Percentiles rank a stretch among this genome's conserved stretches.
phyloP scores from a whole-genome alignment of 768 basidiomycete genomes.

The Pleurotus sapidus region DNA sequence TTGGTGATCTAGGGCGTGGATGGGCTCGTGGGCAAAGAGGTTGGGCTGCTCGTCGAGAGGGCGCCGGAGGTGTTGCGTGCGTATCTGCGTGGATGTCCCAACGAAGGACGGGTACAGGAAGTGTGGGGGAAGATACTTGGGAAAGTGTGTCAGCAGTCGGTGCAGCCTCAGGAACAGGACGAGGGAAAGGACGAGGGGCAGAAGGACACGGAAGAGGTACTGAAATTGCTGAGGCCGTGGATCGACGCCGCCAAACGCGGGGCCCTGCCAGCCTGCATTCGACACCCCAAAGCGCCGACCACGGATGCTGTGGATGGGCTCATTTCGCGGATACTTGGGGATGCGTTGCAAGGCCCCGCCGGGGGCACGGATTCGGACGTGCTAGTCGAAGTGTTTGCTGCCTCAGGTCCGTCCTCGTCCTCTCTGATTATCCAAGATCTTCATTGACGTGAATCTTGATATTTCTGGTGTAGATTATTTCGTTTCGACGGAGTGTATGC shows the following conservation, averaged over 20 bases:
- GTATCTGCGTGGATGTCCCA: constrained; percentile 47
- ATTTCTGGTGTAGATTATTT: constrained; percentile 26
- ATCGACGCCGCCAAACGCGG: constrained; percentile 37
- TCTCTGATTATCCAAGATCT: too few species aligned
- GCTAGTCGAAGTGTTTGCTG: constrained; percentile 35
- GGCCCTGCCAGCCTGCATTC: constrained; percentile 42
- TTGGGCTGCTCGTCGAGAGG: constrained; percentile 33
- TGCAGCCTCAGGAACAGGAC: too few species aligned
- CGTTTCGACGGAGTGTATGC: constrained; percentile 29
- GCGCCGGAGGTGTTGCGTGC: constrained; percentile 45
- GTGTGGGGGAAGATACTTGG: constrained; percentile 53
- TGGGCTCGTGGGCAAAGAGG: constrained; percentile 32
- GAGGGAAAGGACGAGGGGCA: constrained; percentile 4
- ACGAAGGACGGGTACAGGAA: constrained; percentile 22
- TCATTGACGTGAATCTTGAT: too few species aligned
- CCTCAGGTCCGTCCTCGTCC: constrained; percentile 33
- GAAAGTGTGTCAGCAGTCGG: constrained; percentile 28
- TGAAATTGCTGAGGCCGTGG: constrained; percentile 24
- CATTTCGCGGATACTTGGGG: constrained; percentile 20
- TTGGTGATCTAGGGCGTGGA: constrained; percentile 40
- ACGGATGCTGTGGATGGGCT: constrained; percentile 39
- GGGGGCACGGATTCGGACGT: constrained; percentile 26
- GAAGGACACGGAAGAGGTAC: constrained; percentile 9
- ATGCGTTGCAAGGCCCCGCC: constrained; percentile 25
- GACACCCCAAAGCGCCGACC: constrained; percentile 39